Conservation (phyloP, 306 rosid genomes). For the Inga oerstediana region DNA sequence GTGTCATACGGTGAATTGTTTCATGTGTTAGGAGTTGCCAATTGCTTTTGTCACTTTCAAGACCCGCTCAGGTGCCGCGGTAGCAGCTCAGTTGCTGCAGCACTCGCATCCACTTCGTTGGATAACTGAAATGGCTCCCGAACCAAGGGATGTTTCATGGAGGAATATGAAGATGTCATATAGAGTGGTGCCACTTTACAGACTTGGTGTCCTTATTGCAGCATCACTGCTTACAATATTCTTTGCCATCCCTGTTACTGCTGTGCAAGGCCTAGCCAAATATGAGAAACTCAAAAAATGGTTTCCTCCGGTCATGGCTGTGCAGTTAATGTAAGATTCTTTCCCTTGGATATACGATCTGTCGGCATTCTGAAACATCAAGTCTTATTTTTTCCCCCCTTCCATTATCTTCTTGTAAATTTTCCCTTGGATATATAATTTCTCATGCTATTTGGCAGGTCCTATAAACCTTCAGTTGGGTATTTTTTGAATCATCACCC, state of each 20-base stretch:
- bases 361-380: not conserved
- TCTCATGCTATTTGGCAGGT: no score
- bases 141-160: conserved; percentile 96
- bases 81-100: conserved; percentile 80
- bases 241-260: conserved; percentile 89
- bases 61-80: conserved; percentile 69
- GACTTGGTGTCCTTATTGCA: conserved; percentile 62
- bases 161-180: conserved; percentile 66
- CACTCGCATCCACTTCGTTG: conserved; percentile 76
- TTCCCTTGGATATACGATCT: conserved; percentile 11
- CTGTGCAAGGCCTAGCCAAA: conserved; percentile 93
- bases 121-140: conserved; percentile 87
- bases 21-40: conserved; percentile 70
- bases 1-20: conserved; percentile 16
- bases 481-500: not conserved
- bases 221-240: conserved; percentile 81
- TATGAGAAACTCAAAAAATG: conserved; percentile 85
- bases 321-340: conserved; percentile 72
- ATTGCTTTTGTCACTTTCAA: conserved; percentile 86
- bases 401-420: not conserved
- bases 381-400: not conserved
- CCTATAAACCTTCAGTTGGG: conserved; percentile 1
- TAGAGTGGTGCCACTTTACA: conserved; percentile 62
- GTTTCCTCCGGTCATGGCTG: conserved; percentile 94
- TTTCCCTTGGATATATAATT: no score